Conservation (phyloP, 768 basidiomycete species). For the Mycena galopus region DNA sequence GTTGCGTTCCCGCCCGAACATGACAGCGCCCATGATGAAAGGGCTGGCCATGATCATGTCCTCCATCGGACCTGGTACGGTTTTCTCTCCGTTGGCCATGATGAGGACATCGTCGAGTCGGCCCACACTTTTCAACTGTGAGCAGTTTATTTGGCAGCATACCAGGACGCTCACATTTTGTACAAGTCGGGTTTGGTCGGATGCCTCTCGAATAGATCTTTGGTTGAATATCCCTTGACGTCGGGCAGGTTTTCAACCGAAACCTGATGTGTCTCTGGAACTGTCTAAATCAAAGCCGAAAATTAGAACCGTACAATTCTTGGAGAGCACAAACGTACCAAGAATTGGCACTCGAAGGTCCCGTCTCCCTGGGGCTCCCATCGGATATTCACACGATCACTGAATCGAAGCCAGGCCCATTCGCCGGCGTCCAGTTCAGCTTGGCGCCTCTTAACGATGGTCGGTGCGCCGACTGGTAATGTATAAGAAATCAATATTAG, state of each 20-base stretch:
- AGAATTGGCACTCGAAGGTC: constrained; percentile 52
- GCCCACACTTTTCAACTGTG: constrained; percentile 41
- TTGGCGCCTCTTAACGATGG: constrained; percentile 21
- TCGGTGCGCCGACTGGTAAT: constrained; percentile 38
- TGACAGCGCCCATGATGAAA: constrained; percentile 27
- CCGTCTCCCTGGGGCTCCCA: constrained; percentile 55
- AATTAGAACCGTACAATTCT: neutral
- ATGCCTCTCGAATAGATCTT: constrained; percentile 48
- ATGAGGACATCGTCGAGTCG: constrained; percentile 46
- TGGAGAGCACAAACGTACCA: constrained; percentile 43
- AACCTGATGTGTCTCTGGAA: constrained; percentile 45
- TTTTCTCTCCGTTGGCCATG: constrained; percentile 47
- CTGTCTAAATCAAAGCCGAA: neutral
- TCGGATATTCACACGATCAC: constrained; percentile 41
- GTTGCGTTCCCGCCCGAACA: constrained; percentile 32
- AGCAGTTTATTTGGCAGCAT: neutral
- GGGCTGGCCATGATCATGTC: constrained; percentile 38
- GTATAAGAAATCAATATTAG: neutral
- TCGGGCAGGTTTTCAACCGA: constrained; percentile 50
- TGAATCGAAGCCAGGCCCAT: constrained; percentile 49
- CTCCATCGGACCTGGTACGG: constrained; percentile 44
- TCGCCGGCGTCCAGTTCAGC: constrained; percentile 38
- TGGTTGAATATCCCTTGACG: constrained; percentile 46
- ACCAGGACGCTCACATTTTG: constrained; percentile 41
- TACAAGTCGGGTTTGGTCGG: constrained; percentile 47